Conservation (phyloP, 345 rosid genomes). For the Hibiscus tridactylites region DNA sequence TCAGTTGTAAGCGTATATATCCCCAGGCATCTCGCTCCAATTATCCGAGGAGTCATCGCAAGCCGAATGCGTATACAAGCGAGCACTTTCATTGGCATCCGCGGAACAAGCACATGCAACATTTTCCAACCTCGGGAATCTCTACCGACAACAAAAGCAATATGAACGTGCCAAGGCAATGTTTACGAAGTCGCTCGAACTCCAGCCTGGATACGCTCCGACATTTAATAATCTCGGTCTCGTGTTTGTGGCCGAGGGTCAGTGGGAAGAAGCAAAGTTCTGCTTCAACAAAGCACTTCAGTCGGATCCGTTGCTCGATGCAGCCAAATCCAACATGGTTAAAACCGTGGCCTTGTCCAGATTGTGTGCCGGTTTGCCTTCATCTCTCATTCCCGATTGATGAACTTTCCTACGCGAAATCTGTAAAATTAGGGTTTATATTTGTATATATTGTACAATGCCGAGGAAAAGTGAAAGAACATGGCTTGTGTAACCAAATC, state of each 20-base stretch:
- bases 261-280: conserved; percentile 81
- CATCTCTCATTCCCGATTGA: conserved; percentile 16
- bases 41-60: conserved; percentile 56
- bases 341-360: conserved; percentile 40
- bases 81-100: conserved; percentile 53
- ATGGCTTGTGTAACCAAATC: too few relatives aligned
- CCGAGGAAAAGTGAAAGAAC: neutral
- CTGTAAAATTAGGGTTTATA: neutral
- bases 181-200: conserved; percentile 78
- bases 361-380: conserved; percentile 29
- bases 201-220: conserved; percentile 86
- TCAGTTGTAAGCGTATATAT: conserved; percentile 1
- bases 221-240: conserved; percentile 93
- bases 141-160: conserved; percentile 66
- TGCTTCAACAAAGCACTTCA: conserved; percentile 67
- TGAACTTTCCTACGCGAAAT: neutral
- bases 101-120: conserved; percentile 55
- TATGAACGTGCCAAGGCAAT: conserved; percentile 84
- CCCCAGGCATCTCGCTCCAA: conserved; percentile 70
- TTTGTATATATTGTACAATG: neutral
- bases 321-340: conserved; percentile 74
- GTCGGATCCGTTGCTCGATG: conserved; percentile 81
- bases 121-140: conserved; percentile 89
- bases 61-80: conserved; percentile 65
- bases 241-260: conserved; percentile 77